Base-by-base conservation (phyloP, 179 eudicot species). In the Spergularia azorica region DNA sequence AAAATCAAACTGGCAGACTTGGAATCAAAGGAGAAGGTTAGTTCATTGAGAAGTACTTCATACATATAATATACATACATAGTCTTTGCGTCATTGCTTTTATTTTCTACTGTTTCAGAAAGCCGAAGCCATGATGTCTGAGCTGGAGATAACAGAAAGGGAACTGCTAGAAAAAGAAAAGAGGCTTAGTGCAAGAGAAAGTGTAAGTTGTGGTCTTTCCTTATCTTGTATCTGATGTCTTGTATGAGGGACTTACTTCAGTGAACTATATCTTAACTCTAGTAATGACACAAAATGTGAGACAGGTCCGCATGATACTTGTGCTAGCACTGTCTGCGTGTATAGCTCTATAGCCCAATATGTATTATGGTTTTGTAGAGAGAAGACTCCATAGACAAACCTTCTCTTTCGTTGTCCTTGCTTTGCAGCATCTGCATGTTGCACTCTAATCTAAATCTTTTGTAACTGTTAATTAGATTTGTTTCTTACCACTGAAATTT, bases 181-280 rank as follows among this genome's bases (percentile, higher is more conserved):
- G 63, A 90, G 85, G 82, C 92, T 96, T 61, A 74, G 77, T 77
- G 79, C 82, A 46, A 87, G 87, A 86, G 98, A 96, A 87, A 87
- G 77, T 79, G 99, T 96, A 82, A 88, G 99, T 82, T 41, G 50
- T 61, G n/a, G 59, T 69, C 14, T 63, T 41, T 32, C 32, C 32
- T 26, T 26, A 41, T 43, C 66, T 56, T 76, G 52, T 11, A 51
- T 39, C 66, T 41, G 32, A 52, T 32, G 17, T 43, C 70, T 67
- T 43, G 12, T 61, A 26, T 26, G 32, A n/a, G n/a, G n/a, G n/a
- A 14, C 57, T 54, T 54, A 10, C 8, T 8, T 11, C 16, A 54
- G 15, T 54, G 13, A 54, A 54, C 7, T 54, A 54, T 54, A 10
- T 10, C 13, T 10, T 8, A 5, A 54, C 16, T 14, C 57, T 54